A percentile compares a stretch with the other conserved stretches of the same genome.
Conservation (phyloP, 345 rosid genomes). For the Passiflora organensis region DNA sequence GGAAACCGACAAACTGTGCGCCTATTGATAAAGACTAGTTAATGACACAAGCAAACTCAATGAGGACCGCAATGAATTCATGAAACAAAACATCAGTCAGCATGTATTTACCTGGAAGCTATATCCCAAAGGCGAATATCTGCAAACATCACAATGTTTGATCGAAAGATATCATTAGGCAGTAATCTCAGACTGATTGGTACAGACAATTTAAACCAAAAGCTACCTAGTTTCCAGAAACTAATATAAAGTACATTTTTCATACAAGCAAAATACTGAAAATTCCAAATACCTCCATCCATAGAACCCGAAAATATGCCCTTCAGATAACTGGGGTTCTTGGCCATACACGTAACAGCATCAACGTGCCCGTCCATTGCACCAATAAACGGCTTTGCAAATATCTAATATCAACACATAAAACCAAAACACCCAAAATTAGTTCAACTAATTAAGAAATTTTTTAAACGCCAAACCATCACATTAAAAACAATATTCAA, state of each 20-base stretch:
- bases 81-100: neutral
- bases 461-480: neutral
- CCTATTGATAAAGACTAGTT: conserved; percentile 34
- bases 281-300: conserved; percentile 69
- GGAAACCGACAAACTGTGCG: conserved; percentile 84
- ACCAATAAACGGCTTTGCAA: conserved; percentile 85
- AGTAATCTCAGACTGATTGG: neutral
- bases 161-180: no score
- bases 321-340: conserved; percentile 81
- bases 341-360: conserved; percentile 87
- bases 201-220: neutral
- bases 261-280: neutral
- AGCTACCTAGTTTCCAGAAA: no score
- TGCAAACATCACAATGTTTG: conserved; percentile 24
- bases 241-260: no score
- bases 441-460: neutral
- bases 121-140: conserved; percentile 97
- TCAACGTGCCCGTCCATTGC: conserved; percentile 97
- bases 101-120: conserved; percentile 56
- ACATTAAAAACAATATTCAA: neutral
- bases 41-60: neutral
- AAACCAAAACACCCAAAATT: neutral
- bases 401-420: conserved; percentile 41
- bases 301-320: conserved; percentile 87
- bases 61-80: neutral